Conservation (phyloP, 2,329 filamentous ascomycete species). For the Penicillium freii region DNA sequence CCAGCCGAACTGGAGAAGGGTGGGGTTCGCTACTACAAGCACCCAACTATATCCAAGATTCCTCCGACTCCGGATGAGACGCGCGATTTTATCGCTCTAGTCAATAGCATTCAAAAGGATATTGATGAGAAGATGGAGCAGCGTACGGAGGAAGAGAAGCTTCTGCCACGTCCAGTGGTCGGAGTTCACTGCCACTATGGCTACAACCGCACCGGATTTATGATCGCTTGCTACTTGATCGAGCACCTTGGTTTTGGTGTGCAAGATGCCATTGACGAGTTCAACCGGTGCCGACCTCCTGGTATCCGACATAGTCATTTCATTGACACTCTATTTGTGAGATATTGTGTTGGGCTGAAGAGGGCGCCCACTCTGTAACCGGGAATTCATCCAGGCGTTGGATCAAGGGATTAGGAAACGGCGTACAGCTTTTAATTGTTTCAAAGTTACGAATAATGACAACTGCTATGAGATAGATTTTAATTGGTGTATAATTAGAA, state of each 20-base stretch:
- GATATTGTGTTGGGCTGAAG: conserved; percentile 62
- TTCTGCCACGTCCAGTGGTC: conserved; percentile 51
- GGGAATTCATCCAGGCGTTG: conserved; percentile 9
- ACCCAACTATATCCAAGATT: conserved; percentile 87
- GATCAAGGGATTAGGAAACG: conserved; percentile 7
- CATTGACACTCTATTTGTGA: conserved; percentile 74
- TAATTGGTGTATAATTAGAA: conserved; percentile 3
- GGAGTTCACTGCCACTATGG: conserved; percentile 95
- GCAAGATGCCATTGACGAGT: conserved; percentile 74
- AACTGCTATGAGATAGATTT: neutral
- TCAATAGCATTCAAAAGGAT: conserved; percentile 59
- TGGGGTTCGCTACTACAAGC: conserved; percentile 75
- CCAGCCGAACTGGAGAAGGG: conserved; percentile 65
- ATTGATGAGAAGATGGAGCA: conserved; percentile 50
- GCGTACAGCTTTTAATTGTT: conserved; percentile 7
- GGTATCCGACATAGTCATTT: conserved; percentile 92
- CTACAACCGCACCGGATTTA: conserved; percentile 90
- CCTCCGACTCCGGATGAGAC: conserved; percentile 68
- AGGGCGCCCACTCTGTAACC: conserved; percentile 41
- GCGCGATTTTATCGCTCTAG: conserved; percentile 56
- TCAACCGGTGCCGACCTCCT: conserved; percentile 68
- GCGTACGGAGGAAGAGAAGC: conserved; percentile 38
- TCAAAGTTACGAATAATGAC: conserved; percentile 14
- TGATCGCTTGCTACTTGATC: conserved; percentile 86
- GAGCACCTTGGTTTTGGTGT: conserved; percentile 71